phyloP scores from a whole-genome alignment of 331 rosid genomes.

The Prunus yedoensis region DNA sequence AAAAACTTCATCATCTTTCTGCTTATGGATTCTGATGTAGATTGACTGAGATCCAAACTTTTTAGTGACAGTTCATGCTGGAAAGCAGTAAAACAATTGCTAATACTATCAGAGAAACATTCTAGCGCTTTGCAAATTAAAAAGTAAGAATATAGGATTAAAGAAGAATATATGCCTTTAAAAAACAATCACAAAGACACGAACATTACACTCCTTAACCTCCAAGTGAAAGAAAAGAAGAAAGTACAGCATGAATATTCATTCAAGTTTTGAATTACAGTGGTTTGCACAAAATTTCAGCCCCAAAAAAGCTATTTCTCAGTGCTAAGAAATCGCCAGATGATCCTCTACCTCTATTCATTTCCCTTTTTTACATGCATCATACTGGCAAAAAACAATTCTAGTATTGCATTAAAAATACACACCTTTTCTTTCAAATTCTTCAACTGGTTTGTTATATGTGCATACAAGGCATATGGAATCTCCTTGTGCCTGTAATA shows the following conservation, averaged over 20 bases:
- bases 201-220: not conserved
- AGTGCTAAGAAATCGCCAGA: not conserved
- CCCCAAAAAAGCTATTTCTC: not conserved
- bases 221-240: not conserved
- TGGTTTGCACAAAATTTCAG: not conserved
- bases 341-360: not conserved
- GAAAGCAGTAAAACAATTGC: constrained; percentile 30
- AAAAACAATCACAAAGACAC: not conserved
- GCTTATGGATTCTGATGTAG: constrained; percentile 36
- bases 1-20: constrained; percentile 45
- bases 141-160: not conserved
- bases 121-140: constrained; percentile 12
- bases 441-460: constrained; percentile 33
- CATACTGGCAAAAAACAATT: not conserved
- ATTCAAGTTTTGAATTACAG: not conserved
- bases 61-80: constrained; percentile 47
- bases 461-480: constrained; percentile 25
- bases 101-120: constrained; percentile 25
- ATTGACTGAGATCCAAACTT: constrained; percentile 38
- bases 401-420: not conserved
- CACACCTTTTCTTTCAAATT: constrained; percentile 50
- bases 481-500: constrained; percentile 38
- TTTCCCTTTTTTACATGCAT: not conserved
- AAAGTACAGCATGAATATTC: not conserved
- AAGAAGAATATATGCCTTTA: not conserved